Evolutionary conservation across 2,329 filamentous ascomycete genomes (phyloP), one percentile per base, ranked within the genome.

Genomic region (Arachnopeziza araneosa): DNA sequence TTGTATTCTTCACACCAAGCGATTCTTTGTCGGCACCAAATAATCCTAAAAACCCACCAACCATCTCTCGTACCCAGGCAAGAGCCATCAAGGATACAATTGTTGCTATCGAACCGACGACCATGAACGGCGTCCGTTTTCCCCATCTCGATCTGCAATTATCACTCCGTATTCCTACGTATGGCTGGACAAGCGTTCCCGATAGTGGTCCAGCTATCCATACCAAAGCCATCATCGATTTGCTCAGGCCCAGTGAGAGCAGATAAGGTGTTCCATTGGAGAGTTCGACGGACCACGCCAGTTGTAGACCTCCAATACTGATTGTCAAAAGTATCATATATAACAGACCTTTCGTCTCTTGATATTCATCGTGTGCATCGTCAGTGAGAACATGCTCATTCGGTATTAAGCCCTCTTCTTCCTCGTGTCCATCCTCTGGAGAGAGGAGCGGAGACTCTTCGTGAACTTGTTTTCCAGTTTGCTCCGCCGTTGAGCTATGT

Each of bases 231-330:
- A 93, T 88, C 51, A 93, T 76, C 48, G 89, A 88, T 77, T 93
- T 93, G 80, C 86, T 91, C 74, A 95, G 81, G 12, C 90, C 90
- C 30, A 95, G 82, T 0, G 90, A 92, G 50, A 93, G 78, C 50
- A 95, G 78, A 70, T 89, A 95, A 6, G 90, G 90, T 57, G 93
- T 96, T 68, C 93, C 93, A 77, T 96, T 93, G 57, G 92, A 96
- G 50, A 96, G 80, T 75, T 98, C 93, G 50, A 96, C 92, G 1
- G 93, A 93, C 93, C 93, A 98, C 26, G 93, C 92, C 67, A 98
- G 89, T 76, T 98, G 93, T 63, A 98, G 79, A 24, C 91, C 93
- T 62, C 91, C 91, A 67, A 96, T 90, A 71, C 90, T 87, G 63
- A 97, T 80, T 7, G 93, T 96, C 74, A 98, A 78, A 63, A 96